These are phyloP conservation scores for Platismatia glauca DNA, from an alignment of 495 filamentous ascomycete species.

Conservation along the genomic window DNA sequence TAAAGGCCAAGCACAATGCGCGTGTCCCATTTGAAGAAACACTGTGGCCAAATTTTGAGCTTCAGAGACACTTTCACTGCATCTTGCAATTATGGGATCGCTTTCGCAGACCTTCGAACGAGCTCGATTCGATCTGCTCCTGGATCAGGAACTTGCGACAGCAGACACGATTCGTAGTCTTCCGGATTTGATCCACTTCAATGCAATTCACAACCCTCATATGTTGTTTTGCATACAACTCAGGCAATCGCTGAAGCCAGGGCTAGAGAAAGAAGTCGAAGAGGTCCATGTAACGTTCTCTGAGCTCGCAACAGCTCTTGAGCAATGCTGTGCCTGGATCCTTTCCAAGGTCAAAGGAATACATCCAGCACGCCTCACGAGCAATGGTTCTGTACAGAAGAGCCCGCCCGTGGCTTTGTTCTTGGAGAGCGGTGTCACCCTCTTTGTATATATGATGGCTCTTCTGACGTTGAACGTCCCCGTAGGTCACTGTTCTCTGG, in stretches of 20 bases:
- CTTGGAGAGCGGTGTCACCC: constrained; percentile 15
- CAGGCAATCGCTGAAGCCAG: background rate
- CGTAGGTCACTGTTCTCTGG: background rate
- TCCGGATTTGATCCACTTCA: constrained; percentile 9
- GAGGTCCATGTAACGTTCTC: background rate
- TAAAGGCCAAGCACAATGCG: too few species aligned
- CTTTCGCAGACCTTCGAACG: background rate
- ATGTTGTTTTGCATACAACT: constrained; percentile 10
- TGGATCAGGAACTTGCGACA: background rate
- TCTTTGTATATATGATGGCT: constrained; percentile 11
- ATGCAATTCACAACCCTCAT: constrained; percentile 10
- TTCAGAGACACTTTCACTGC: too few species aligned
- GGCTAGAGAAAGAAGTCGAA: background rate
- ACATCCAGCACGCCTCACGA: background rate
- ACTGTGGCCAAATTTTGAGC: too few species aligned
- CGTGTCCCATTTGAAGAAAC: too few species aligned
- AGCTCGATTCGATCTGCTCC: background rate
- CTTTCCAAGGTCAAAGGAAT: background rate
- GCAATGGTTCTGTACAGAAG: background rate
- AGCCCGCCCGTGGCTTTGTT: constrained; percentile 14
- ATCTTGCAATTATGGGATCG: background rate
- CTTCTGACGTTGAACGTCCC: constrained; percentile 9
- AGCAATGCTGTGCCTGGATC: constrained; percentile 8
- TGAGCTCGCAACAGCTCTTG: background rate
- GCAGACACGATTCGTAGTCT: background rate